Conservation (phyloP, 306 rosid genomes). For the Crataegus laevigata region DNA sequence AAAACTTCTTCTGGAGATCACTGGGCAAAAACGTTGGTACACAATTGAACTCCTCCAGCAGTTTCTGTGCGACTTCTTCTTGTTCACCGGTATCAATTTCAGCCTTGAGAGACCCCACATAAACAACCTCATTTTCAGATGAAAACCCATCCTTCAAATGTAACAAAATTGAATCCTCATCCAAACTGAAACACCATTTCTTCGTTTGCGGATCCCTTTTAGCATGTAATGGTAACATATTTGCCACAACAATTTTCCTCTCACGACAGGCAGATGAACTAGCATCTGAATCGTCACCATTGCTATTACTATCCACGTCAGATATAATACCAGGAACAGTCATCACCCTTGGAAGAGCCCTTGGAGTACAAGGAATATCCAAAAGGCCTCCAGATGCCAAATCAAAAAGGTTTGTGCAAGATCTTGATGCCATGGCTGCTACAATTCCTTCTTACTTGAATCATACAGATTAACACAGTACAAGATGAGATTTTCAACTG, state of each 20-base stretch:
- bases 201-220: slow-evolving; percentile 52
- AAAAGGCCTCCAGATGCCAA: slow-evolving; percentile 48
- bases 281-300: slow-evolving; percentile 56
- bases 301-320: slow-evolving; percentile 41
- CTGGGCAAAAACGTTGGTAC: slow-evolving; percentile 73
- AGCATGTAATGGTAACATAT: slow-evolving; percentile 71
- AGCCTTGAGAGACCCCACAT: slow-evolving; percentile 75
- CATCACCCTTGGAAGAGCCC: slow-evolving; percentile 64
- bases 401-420: slow-evolving; percentile 48
- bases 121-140: slow-evolving; percentile 58
- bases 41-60: slow-evolving; percentile 62
- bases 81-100: slow-evolving; percentile 63
- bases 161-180: slow-evolving; percentile 64
- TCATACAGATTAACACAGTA: slow-evolving; percentile 13
- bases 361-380: slow-evolving; percentile 59
- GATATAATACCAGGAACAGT: slow-evolving; percentile 74
- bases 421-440: slow-evolving; percentile 49
- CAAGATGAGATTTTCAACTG: neutral
- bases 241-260: slow-evolving; percentile 72
- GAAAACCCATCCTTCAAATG: slow-evolving; percentile 69
- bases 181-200: slow-evolving; percentile 72
- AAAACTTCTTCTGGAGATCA: slow-evolving; percentile 59
- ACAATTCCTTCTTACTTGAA: slow-evolving; percentile 10
- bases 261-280: slow-evolving; percentile 53
- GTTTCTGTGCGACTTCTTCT: slow-evolving; percentile 67